phyloP scores from a whole-genome alignment of 164 flowering plant species.

The Brasenia schreberi region DNA sequence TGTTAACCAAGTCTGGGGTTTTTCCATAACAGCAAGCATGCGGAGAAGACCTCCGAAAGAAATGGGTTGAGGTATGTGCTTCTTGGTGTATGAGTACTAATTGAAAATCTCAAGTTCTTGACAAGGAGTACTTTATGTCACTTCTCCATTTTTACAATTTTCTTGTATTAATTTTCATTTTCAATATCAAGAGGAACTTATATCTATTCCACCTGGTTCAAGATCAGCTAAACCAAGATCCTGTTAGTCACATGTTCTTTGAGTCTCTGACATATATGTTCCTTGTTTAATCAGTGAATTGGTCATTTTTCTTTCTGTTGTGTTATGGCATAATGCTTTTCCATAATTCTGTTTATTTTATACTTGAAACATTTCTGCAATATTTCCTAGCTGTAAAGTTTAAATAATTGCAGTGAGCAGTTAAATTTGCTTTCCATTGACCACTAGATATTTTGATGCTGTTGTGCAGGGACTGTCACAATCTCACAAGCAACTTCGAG shows the following conservation, averaged over 20 bases:
- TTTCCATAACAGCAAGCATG: constrained; percentile 79
- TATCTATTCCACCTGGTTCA: too few species aligned
- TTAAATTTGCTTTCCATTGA: neutral
- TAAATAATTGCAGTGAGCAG: too few species aligned
- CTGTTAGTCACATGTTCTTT: too few species aligned
- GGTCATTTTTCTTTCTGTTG: neutral
- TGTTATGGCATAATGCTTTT: neutral
- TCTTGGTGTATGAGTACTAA: neutral
- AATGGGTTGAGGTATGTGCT: constrained; percentile 85
- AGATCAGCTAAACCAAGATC: too few species aligned
- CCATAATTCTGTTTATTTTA: neutral
- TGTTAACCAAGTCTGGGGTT: constrained; percentile 53
- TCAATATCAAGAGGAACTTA: too few species aligned
- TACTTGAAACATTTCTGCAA: too few species aligned
- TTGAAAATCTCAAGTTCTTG: neutral
- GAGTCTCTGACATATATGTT: neutral
- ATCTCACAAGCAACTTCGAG: constrained; percentile 69
- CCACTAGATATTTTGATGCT: neutral
- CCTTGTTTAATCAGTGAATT: neutral
- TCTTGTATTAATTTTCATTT: too few species aligned
- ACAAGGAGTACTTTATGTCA: too few species aligned
- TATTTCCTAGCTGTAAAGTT: too few species aligned
- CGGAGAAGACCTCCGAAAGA: constrained; percentile 71
- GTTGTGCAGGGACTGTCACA: constrained; percentile 74
- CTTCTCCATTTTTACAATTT: too few species aligned